Base-by-base conservation (phyloP, 164 flowering plant species). In the Amborella trichopoda region DNA sequence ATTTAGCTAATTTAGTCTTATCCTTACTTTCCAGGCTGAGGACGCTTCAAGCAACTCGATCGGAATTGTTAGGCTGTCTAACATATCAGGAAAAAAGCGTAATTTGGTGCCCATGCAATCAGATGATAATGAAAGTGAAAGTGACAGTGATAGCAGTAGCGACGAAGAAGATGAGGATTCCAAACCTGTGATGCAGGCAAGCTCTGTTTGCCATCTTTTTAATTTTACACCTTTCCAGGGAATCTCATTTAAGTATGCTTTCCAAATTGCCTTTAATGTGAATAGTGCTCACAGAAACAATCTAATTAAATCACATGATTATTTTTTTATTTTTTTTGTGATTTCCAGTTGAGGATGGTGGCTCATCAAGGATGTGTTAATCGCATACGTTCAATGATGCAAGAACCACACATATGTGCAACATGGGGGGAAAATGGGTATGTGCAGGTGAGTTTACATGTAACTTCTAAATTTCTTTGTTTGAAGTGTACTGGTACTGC, bases 341-440 rank as follows among this genome's bases (percentile, higher is more conserved):
- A 30, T 30, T 41, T 28, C 50, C 81, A 93, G 99, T 23, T 81
- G 44, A 86, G 76, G 46, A 80, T 72, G 71, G 80, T 88, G 47
- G 61, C 72, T 33, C 99, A 84, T 77, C 72, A 74, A 50, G 96
- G 99, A 54, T 65, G 89, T 61, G 76, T 93, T 17, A 93, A 93
- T 56, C 78, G 96, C 14, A 82, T 87, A 43, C 90, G 96, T 40
- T 76, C 89, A 21, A 87, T 91, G 96, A 33, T 72, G 26, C 95
- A 93, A 52, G 68, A 64, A 54, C 94, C 96, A 34, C 94, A 93
- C 53, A 82, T 93, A 55, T 78, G 88, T 74, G 99, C 94, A 23
- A 69, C 96, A 32, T 93, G 95, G 96, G 88, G 71, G 11, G 96
- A 93, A 58, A 58, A 76, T 49, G 95, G 96, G 28, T 81, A 62